Conservation (phyloP, 768 basidiomycete species). For the Plicaturopsis crispa region DNA sequence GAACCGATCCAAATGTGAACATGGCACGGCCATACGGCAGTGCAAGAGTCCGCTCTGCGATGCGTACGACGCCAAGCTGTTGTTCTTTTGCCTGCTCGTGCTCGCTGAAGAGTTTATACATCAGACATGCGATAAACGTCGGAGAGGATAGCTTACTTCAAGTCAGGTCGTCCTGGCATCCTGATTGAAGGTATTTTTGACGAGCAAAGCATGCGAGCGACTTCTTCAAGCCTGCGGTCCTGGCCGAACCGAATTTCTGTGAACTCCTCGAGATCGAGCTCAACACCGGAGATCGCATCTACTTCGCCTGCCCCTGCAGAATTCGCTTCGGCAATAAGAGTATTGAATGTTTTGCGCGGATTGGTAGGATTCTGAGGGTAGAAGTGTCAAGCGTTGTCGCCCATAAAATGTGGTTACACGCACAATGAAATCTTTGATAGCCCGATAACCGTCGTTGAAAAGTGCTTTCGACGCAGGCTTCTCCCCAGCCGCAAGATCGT, state of each 20-base stretch:
- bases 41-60: slow-evolving; percentile 85
- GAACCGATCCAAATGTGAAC: slow-evolving; percentile 84
- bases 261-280: slow-evolving; percentile 65
- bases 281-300: slow-evolving; percentile 59
- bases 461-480: slow-evolving; percentile 36
- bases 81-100: slow-evolving; percentile 84
- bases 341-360: slow-evolving; percentile 42
- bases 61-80: slow-evolving; percentile 69
- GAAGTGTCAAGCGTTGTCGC: slow-evolving; percentile 3
- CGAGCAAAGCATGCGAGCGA: slow-evolving; percentile 84
- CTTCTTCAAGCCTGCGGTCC: slow-evolving; percentile 87
- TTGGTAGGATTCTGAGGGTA: slow-evolving; percentile 38
- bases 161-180: slow-evolving; percentile 58
- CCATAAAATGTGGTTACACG: neutral
- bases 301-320: slow-evolving; percentile 45
- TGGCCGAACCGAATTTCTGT: slow-evolving; percentile 83
- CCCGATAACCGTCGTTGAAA: slow-evolving; percentile 46
- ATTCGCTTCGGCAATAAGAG: slow-evolving; percentile 43
- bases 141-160: slow-evolving; percentile 41
- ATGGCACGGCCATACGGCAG: slow-evolving; percentile 86
- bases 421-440: slow-evolving; percentile 53
- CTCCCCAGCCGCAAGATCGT: slow-evolving; percentile 67
- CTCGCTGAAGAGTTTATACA: slow-evolving; percentile 44
- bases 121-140: neutral
- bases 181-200: slow-evolving; percentile 60